phyloP scores from a whole-genome alignment of 441 rosid genomes.

The Breynia disticha region DNA sequence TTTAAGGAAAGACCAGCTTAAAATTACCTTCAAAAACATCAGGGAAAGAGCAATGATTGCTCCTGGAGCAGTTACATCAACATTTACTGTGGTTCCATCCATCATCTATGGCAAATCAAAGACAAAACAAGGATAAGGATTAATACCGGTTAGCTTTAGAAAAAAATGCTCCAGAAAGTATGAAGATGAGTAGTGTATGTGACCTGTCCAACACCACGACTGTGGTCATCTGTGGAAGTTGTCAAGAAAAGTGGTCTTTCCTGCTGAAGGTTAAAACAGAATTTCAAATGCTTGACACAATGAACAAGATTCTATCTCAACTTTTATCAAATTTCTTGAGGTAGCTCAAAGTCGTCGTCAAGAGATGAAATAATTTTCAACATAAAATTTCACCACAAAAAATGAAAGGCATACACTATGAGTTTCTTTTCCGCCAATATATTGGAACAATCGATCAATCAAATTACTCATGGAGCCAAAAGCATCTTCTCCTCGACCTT shows the following conservation, averaged over 20 bases:
- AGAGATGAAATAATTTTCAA: background rate
- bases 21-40: conserved; percentile 80
- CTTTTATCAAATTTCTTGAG: too few species aligned
- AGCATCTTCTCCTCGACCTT: conserved; percentile 87
- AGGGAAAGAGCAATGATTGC: conserved; percentile 83
- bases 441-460: conserved; percentile 75
- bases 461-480: conserved; percentile 66
- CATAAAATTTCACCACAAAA: conserved; percentile 19
- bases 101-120: conserved; percentile 44
- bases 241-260: conserved; percentile 54
- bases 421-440: conserved; percentile 86
- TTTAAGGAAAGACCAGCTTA: background rate
- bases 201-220: conserved; percentile 76
- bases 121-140: conserved; percentile 9
- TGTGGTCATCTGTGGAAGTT: conserved; percentile 48
- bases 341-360: too few species aligned
- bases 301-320: background rate
- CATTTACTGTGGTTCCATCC: conserved; percentile 72
- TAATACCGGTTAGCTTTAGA: conserved; percentile 8
- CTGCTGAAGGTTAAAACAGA: conserved; percentile 32
- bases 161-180: conserved; percentile 5
- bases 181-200: conserved; percentile 9
- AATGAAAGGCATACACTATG: conserved; percentile 37
- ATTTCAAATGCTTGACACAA: conserved; percentile 18
- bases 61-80: conserved; percentile 98